Evolutionary conservation across 2,329 filamentous ascomycete species (phyloP), one percentile per base, ranked within the genome.

Genomic region (Cytospora leucostoma): DNA sequence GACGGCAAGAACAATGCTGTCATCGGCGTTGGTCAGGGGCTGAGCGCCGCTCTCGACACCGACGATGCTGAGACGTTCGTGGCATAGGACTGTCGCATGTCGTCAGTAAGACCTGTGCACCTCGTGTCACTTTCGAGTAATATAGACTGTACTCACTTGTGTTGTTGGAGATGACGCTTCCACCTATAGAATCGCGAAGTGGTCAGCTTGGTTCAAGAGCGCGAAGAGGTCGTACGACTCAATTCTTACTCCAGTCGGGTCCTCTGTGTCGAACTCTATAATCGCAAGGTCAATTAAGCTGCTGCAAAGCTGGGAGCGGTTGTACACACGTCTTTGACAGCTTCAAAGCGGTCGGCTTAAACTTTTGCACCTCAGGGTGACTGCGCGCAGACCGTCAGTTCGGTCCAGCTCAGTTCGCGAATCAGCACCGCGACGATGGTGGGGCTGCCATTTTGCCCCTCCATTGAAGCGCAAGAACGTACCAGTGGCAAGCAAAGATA

Each of bases 51-150:
- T 94, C 77, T 98, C 92, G 76, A 98, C 91, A 76, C 95, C 95
- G 75, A 99, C 95, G 76, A 99, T 98, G 77, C 92, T 95, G 77
- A 99, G 83, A 80, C 95, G 91, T 79, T 99, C 95, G 84, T 99
- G 95, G 74, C 93, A 95, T 71, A 99, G 88, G 76, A 99, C 90
- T 93, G 74, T 59, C 72, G 67, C 67, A 27, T 35, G 64, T 59
- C 62, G 72, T 79, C 67, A 78, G 67, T 62, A 35, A 64, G 19
- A 33, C 32, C 63, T 67, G 63, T 27, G 61, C 35, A 53, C 55
- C 44, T 40, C 4, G n/a, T 4, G 3, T 19, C 32, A 11, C 11
- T n/a, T 17, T 32, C n/a, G 15, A n/a, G 15, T 17, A 21, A 4
- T 1, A 7, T 27, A 7, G 35, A n/a, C 15, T 61, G 7, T 58